A percentile compares a stretch with the other conserved stretches of the same genome.
These are phyloP conservation scores for Imleria badia DNA, from an alignment of 768 basidiomycete genomes.

Conservation along the genomic window DNA sequence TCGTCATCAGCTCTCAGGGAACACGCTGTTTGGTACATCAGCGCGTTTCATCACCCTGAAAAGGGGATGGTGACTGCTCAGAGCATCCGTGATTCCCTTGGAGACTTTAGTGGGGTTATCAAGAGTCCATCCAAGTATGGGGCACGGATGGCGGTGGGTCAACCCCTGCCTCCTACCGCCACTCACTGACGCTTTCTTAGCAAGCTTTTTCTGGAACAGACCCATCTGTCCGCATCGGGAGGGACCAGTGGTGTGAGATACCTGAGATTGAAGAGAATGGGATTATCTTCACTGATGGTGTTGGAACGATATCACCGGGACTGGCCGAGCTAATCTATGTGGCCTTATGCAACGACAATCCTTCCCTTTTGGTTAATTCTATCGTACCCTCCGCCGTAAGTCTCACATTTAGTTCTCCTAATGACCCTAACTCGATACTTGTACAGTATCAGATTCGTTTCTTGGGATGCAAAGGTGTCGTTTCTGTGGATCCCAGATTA, in stretches of 20 bases:
- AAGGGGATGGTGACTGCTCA: constrained; percentile 51
- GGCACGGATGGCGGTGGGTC: constrained; percentile 60
- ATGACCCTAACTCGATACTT: not conserved
- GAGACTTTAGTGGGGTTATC: constrained; percentile 63
- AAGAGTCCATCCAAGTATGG: constrained; percentile 75
- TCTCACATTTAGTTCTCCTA: not conserved
- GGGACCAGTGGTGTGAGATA: constrained; percentile 62
- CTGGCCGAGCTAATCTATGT: constrained; percentile 62
- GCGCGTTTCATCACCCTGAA: constrained; percentile 51
- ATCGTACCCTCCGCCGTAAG: constrained; percentile 63
- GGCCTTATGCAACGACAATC: constrained; percentile 46
- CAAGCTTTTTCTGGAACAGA: constrained; percentile 86
- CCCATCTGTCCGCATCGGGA: constrained; percentile 57
- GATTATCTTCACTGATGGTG: constrained; percentile 70
- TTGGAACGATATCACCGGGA: constrained; percentile 69
- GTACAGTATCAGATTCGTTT: constrained; percentile 79
- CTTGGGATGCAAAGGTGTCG: constrained; percentile 81
- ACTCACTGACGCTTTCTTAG: constrained; percentile 17
- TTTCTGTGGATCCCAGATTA: constrained; percentile 58
- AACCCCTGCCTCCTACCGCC: not conserved
- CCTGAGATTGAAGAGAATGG: constrained; percentile 49
- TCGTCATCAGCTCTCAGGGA: constrained; percentile 75
- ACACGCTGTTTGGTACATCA: constrained; percentile 83
- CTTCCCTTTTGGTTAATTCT: constrained; percentile 31
- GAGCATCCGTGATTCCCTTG: constrained; percentile 60